Conservation (phyloP, 75 land plant genomes). For the Pinus tabuliformis region DNA sequence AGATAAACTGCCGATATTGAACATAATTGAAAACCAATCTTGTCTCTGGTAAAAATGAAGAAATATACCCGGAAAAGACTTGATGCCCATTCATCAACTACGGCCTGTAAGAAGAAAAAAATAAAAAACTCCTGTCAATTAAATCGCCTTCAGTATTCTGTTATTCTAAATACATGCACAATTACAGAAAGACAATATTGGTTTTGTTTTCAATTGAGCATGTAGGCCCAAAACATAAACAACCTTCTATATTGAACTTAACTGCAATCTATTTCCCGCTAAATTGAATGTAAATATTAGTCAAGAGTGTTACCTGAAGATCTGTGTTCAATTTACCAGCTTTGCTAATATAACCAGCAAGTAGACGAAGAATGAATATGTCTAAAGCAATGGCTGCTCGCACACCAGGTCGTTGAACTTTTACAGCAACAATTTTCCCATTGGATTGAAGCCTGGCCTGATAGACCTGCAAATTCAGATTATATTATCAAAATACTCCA, state of each 20-base stretch:
- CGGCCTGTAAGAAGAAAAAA: conserved; percentile 51
- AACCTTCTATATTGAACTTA: not conserved
- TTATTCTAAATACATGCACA: not conserved
- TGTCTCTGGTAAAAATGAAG: too few relatives aligned
- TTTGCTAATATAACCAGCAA: conserved; percentile 55
- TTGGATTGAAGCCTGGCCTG: conserved; percentile 75
- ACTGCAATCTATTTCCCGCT: too few relatives aligned
- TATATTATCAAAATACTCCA: not conserved
- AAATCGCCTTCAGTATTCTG: not conserved
- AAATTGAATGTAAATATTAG: not conserved
- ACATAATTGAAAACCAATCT: too few relatives aligned
- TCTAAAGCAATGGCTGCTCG: conserved; percentile 90
- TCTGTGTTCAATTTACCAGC: conserved; percentile 85
- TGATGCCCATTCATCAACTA: conserved; percentile 98
- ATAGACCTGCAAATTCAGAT: conserved; percentile 63
- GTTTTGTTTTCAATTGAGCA: not conserved
- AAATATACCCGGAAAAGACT: conserved; percentile 81
- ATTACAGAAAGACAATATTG: not conserved
- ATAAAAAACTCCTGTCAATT: not conserved
- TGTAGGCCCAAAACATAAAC: not conserved
- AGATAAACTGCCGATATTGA: too few relatives aligned
- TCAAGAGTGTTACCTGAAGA: conserved; percentile 57
- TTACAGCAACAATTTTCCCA: conserved; percentile 87
- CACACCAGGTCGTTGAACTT: conserved; percentile 97
- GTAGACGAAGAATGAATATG: conserved; percentile 61